These are phyloP conservation scores for Tylopilus sp. DNA, from an alignment of 768 basidiomycete species.

Conservation along the genomic window DNA sequence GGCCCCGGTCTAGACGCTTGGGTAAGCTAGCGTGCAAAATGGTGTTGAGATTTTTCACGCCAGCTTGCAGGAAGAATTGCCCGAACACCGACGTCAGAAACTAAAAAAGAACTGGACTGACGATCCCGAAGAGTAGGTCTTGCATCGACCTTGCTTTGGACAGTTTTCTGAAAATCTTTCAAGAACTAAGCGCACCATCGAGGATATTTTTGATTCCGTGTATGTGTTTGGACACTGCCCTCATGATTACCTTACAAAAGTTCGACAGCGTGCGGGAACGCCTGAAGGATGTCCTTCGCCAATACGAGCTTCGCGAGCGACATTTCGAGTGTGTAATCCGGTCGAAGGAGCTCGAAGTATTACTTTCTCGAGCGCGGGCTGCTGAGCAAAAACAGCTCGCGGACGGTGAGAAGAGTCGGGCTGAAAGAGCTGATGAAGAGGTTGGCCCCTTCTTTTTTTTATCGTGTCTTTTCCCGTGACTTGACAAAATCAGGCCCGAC, in stretches of 20 bases:
- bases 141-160: conserved; percentile 1
- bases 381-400: conserved; percentile 85
- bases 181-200: conserved; percentile 71
- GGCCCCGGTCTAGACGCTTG: conserved; percentile 57
- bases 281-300: conserved; percentile 80
- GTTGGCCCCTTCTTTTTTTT: conserved; percentile 37
- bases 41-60: conserved; percentile 1
- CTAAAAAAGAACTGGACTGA: conserved; percentile 82
- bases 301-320: conserved; percentile 86
- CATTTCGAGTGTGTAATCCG: conserved; percentile 92
- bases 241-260: neutral
- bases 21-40: conserved; percentile 39
- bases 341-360: conserved; percentile 86
- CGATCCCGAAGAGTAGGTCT: conserved; percentile 66
- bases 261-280: conserved; percentile 70
- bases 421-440: conserved; percentile 72
- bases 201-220: conserved; percentile 86
- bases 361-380: conserved; percentile 81
- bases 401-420: conserved; percentile 66
- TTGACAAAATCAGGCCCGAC: conserved; percentile 47
- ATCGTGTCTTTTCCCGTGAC: neutral
- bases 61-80: conserved; percentile 54
- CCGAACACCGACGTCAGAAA: conserved; percentile 61
- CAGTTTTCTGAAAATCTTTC: neutral
- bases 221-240: conserved; percentile 39